Evolutionary conservation across 2,329 filamentous ascomycete species (phyloP).

Genomic region (Chaetomium strumarium): DNA sequence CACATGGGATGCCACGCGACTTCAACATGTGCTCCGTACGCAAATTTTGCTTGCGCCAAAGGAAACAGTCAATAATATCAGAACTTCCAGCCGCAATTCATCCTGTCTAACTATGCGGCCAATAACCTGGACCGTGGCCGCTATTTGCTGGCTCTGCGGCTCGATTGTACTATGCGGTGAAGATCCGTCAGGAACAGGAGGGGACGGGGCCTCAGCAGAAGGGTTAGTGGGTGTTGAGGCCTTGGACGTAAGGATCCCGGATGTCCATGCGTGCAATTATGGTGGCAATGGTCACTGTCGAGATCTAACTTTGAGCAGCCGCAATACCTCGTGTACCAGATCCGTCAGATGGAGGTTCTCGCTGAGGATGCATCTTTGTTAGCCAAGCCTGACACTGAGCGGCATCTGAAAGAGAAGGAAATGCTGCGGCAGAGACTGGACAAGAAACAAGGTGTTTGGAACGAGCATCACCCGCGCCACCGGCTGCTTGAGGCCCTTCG

Average conservation of each 20-base stretch:
- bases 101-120: neutral
- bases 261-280: too few relatives aligned
- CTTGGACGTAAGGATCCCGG: neutral
- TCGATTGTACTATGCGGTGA: neutral
- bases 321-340: slow-evolving; percentile 3
- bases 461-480: slow-evolving; percentile 33
- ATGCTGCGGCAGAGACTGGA: slow-evolving; percentile 28
- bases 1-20: too few relatives aligned
- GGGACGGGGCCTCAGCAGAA: too few relatives aligned
- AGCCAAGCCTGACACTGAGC: neutral
- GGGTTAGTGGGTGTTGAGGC: neutral
- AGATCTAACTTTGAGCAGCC: neutral
- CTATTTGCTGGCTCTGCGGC: neutral
- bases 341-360: slow-evolving; percentile 3
- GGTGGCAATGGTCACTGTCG: neutral
- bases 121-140: neutral
- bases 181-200: neutral
- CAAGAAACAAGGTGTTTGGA: slow-evolving; percentile 30
- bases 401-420: slow-evolving; percentile 13
- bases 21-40: too few relatives aligned
- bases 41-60: too few relatives aligned
- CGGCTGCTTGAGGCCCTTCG: slow-evolving; percentile 37
- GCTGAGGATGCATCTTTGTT: neutral
- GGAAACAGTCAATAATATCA: too few relatives aligned
- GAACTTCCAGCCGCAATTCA: too few relatives aligned